These are phyloP conservation scores for Colletotrichum higginsianum DNA, from an alignment of 2,329 filamentous ascomycete species.

Conservation along the genomic window DNA sequence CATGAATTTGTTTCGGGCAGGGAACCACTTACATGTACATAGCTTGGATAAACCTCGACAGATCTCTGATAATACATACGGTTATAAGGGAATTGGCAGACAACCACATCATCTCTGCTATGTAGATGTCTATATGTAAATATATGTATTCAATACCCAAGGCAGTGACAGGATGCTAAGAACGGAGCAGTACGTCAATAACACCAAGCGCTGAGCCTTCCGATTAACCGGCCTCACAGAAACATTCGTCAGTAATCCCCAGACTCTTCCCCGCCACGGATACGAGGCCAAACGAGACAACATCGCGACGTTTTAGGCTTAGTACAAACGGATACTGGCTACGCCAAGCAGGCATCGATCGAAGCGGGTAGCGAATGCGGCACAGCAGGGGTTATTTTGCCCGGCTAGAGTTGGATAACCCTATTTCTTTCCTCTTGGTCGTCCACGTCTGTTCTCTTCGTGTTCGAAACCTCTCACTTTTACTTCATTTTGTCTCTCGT, in stretches of 20 bases:
- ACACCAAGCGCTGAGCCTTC: background rate
- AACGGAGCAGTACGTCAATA: background rate
- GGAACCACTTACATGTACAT: no score
- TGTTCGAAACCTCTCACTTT: background rate
- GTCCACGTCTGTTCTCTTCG: no score
- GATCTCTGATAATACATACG: no score
- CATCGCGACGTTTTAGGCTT: background rate
- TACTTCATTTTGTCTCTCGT: background rate
- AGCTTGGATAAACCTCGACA: no score
- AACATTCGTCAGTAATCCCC: background rate
- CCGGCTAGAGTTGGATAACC: background rate
- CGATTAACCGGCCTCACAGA: no score
- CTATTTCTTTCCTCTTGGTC: background rate
- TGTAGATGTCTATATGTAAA: no score
- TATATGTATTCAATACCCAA: no score
- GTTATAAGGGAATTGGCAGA: no score
- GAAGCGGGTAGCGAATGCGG: background rate
- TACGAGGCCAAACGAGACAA: background rate
- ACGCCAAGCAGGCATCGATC: slow-evolving; percentile 12
- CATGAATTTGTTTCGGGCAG: no score
- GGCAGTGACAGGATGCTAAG: no score
- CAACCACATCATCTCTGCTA: no score
- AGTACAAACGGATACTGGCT: background rate
- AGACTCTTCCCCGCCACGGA: background rate
- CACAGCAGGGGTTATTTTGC: slow-evolving; percentile 17